These are phyloP conservation scores for Alloascoidea africana DNA, from an alignment of 805 yeast species.

Conservation along the genomic window DNA sequence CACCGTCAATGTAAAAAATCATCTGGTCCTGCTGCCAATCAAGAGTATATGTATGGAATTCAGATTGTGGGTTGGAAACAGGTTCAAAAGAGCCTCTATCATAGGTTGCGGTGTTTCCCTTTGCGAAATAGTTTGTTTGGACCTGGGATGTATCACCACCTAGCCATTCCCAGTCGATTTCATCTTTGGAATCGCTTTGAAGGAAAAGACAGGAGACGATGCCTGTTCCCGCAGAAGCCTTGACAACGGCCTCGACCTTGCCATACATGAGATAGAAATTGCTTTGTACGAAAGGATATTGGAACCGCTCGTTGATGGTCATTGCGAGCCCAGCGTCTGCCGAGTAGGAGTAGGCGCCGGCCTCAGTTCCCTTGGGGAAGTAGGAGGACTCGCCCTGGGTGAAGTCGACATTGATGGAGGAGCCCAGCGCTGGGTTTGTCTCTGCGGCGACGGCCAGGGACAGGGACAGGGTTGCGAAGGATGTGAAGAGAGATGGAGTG, in stretches of 20 bases:
- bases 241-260: conserved; percentile 51
- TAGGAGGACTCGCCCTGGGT: conserved; percentile 22
- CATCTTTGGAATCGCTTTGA: conserved; percentile 78
- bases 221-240: conserved; percentile 69
- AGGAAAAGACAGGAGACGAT: conserved; percentile 69
- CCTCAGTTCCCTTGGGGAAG: conserved; percentile 27
- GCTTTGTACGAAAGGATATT: conserved; percentile 68
- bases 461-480: too few relatives aligned
- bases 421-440: conserved; percentile 53
- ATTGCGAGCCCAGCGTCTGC: conserved; percentile 43
- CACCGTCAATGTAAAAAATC: conserved; percentile 64
- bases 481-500: too few relatives aligned
- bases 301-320: conserved; percentile 44
- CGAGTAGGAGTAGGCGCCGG: conserved; percentile 28
- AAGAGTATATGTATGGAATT: conserved; percentile 63
- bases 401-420: conserved; percentile 38
- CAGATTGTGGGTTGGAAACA: conserved; percentile 38
- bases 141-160: conserved; percentile 67
- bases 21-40: conserved; percentile 65
- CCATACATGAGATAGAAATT: conserved; percentile 85
- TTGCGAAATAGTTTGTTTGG: conserved; percentile 61
- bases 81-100: conserved; percentile 66
- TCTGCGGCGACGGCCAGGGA: too few relatives aligned
- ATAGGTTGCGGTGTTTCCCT: conserved; percentile 64
- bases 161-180: conserved; percentile 77